Percentiles rank a stretch among this genome's conserved stretches.
These are phyloP conservation scores for Malus hybrid DNA, from an alignment of 331 rosid species.

Conservation along the genomic window DNA sequence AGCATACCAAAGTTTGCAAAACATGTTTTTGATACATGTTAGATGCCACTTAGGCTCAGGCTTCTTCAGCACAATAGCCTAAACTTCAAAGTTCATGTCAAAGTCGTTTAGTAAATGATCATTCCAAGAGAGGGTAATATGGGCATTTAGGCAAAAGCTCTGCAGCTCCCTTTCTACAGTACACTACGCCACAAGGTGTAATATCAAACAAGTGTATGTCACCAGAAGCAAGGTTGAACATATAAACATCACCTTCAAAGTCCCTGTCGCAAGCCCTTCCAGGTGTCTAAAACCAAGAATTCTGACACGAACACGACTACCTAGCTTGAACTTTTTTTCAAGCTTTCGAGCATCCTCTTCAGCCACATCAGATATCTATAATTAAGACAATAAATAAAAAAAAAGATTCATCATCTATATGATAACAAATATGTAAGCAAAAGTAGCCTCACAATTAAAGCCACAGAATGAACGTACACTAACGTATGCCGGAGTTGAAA, in stretches of 20 bases:
- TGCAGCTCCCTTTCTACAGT: not conserved
- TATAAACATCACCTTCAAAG: constrained; percentile 56
- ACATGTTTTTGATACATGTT: not conserved
- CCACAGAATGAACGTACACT: constrained; percentile 49
- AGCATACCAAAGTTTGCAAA: not conserved
- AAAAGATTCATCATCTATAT: not conserved
- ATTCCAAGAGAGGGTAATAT: not conserved
- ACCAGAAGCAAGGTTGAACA: not conserved
- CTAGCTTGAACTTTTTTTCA: constrained; percentile 87
- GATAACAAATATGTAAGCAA: not conserved
- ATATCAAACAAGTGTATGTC: not conserved
- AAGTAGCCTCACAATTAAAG: constrained; percentile 1
- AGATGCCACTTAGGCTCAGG: not conserved
- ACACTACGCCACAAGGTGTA: not conserved
- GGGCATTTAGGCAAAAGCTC: not conserved
- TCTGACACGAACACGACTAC: constrained; percentile 69
- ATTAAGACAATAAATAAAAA: constrained; percentile 6
- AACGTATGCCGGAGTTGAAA: constrained; percentile 71
- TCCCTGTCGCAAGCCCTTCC: constrained; percentile 94
- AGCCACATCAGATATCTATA: constrained; percentile 73
- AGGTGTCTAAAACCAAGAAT: constrained; percentile 80
- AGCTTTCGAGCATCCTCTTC: constrained; percentile 65
- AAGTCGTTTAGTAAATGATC: not conserved
- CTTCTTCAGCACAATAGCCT: not conserved
- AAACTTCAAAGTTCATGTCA: not conserved